Evolutionary conservation across 2,329 filamentous ascomycete species (phyloP).

Genomic region (Orbilia javanica): DNA sequence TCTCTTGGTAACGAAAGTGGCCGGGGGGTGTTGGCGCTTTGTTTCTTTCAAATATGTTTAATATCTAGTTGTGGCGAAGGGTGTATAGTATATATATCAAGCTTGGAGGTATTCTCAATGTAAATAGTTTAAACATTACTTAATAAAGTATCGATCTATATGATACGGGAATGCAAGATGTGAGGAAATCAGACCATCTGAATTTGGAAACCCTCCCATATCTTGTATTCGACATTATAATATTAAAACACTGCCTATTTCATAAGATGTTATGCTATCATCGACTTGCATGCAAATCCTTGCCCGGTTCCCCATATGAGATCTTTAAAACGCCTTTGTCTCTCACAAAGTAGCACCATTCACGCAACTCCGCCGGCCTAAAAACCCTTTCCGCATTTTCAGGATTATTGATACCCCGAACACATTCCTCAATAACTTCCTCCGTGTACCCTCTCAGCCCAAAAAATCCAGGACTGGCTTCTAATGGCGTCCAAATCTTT

Average conservation of each 20-base stretch:
- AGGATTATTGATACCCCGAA: background rate
- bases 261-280: background rate
- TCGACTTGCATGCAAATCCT: background rate
- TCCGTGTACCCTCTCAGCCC: background rate
- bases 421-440: background rate
- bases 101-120: background rate
- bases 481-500: background rate
- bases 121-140: background rate
- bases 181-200: too few relatives aligned
- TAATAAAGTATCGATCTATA: constrained; percentile 1
- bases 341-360: background rate
- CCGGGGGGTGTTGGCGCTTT: background rate
- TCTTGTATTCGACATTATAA: too few relatives aligned
- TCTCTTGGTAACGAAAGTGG: constrained; percentile 72
- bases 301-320: background rate
- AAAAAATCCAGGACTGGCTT: background rate
- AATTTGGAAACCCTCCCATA: background rate
- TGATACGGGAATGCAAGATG: too few relatives aligned
- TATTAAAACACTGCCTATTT: too few relatives aligned
- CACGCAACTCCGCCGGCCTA: background rate
- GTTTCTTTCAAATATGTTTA: background rate
- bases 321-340: background rate
- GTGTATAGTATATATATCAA: background rate
- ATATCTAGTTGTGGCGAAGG: background rate
- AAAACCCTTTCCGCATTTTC: background rate